These are phyloP conservation scores for Yarrowia sp. DNA, from an alignment of 805 yeast species.

Conservation along the genomic window DNA sequence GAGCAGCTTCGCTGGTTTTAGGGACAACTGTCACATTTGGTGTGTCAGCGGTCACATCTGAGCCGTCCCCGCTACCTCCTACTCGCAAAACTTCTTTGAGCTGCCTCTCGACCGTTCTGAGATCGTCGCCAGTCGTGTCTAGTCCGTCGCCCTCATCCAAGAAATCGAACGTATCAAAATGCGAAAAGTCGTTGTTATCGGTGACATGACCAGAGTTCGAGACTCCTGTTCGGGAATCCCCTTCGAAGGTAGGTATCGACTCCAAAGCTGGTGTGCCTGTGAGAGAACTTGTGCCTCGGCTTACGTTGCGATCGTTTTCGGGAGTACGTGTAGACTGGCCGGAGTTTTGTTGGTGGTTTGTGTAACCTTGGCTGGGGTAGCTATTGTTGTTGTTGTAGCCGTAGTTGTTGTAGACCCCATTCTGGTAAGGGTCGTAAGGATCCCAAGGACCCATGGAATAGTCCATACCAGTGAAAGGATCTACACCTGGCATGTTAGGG, in stretches of 20 bases:
- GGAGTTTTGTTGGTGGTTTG: neutral
- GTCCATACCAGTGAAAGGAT: slow-evolving; percentile 21
- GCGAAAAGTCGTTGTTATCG: slow-evolving; percentile 85
- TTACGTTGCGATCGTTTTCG: neutral
- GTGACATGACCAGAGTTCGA: neutral
- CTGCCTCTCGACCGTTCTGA: slow-evolving; percentile 12
- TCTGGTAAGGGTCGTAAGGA: slow-evolving; percentile 25
- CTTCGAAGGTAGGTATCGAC: neutral
- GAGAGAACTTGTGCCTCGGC: neutral
- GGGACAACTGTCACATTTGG: neutral
- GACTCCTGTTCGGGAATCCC: neutral
- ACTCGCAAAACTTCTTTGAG: slow-evolving; percentile 10
- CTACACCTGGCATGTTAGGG: slow-evolving; percentile 17
- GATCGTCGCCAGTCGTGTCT: neutral
- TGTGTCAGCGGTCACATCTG: neutral
- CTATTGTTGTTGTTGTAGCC: neutral
- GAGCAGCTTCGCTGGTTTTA: neutral
- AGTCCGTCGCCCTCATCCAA: slow-evolving; percentile 85
- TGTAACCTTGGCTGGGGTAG: neutral
- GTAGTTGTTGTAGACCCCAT: slow-evolving; percentile 1
- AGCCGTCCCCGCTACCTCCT: neutral
- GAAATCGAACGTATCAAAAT: slow-evolving; percentile 70
- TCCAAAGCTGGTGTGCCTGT: neutral
- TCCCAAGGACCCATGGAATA: slow-evolving; percentile 33
- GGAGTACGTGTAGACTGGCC: neutral